Evolutionary conservation across 129 eudicot species (phyloP), one percentile per base, ranked within the genome.

Genomic region (Erigeron canadensis): DNA sequence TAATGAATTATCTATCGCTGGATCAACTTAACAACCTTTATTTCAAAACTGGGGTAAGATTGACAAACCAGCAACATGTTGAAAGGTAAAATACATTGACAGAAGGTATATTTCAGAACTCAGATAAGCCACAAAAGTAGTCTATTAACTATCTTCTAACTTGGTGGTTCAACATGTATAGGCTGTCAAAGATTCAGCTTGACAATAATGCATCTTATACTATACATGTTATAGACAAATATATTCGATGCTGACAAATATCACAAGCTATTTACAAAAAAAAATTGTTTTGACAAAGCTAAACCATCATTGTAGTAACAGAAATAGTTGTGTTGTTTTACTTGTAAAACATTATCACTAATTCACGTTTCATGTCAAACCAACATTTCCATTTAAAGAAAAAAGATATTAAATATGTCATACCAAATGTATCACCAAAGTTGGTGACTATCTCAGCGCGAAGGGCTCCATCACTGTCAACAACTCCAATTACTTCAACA

Each of bases 401-500:
- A 15, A 37, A 11, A 0, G 8, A 39, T 17, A 11, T 21, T n/a
- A 2, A 28, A 40, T 46, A 37, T 45, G 39, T 7, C 59, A 38
- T 86, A 89, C 96, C 96, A 41, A 92, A 80, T 10, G 64, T 38
- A 82, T 94, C 98, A 34, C 98, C 98, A 66, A 94, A 89, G 65
- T 89, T 94, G 71, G 93, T 89, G 87, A 88, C 82, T 1, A 73
- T 80, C 15, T 94, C 95, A 5, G 98, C 93, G 19, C 67, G 74
- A 60, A 94, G 80, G 39, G 92, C 82, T 22, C 82, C 95, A 41
- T 66, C 68, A 58, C 59, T 80, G 17, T 94, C 95, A 67, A 95
- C 98, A 65, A 94, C 84, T 69, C 98, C 98, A 63, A 89, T 84
- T 18, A 87, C 88, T 81, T 94, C 98, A 37, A 94, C 92, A 68